Conservation (phyloP, 1,284 basidiomycete species). For the Ganoderma leucocontextum region DNA sequence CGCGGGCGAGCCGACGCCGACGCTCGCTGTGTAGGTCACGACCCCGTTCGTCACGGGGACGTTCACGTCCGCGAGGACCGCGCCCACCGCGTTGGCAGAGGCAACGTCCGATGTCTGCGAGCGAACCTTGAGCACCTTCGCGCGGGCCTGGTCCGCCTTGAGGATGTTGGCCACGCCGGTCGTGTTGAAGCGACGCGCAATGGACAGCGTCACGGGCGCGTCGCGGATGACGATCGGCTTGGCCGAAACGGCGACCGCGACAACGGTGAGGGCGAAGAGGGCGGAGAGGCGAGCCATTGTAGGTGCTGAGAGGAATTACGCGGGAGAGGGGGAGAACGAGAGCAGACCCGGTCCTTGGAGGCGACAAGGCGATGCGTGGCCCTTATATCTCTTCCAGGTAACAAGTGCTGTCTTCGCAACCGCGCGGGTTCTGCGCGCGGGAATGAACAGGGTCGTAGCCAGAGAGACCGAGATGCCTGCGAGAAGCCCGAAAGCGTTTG, state of each 20-base stretch:
- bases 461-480: neutral
- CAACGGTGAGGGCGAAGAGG: constrained; percentile 31
- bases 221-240: constrained; percentile 37
- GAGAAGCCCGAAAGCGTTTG: neutral
- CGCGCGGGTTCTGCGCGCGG: neutral
- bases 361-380: neutral
- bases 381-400: constrained; percentile 1
- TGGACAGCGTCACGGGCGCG: constrained; percentile 35
- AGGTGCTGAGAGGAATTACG: neutral
- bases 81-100: constrained; percentile 22
- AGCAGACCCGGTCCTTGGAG: constrained; percentile 20
- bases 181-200: constrained; percentile 38
- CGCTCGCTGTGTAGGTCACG: constrained; percentile 36
- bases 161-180: constrained; percentile 32
- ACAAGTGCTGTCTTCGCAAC: neutral
- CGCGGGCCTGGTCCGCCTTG: constrained; percentile 38
- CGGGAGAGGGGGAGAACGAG: constrained; percentile 11
- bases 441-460: neutral
- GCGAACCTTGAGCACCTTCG: constrained; percentile 34
- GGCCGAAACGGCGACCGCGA: constrained; percentile 30
- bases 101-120: constrained; percentile 5
- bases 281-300: constrained; percentile 33
- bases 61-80: constrained; percentile 36
- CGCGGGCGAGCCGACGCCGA: constrained; percentile 39
- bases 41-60: constrained; percentile 38